These are phyloP conservation scores for Aaosphaeria arxii DNA, from an alignment of 2,329 filamentous ascomycete species.

Conservation along the genomic window DNA sequence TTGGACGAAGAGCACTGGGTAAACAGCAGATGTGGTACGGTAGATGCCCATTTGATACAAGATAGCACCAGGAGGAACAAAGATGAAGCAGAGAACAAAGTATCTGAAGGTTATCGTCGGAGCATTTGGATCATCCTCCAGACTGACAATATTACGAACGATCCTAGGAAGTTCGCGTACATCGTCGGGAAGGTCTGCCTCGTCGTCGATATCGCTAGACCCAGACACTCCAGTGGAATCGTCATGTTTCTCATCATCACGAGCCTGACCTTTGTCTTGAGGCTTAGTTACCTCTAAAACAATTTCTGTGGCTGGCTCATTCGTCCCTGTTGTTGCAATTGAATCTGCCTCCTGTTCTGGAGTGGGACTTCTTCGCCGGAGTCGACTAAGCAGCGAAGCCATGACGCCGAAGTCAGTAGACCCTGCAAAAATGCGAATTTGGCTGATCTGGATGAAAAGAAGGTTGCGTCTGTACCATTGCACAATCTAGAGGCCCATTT, in stretches of 20 bases:
- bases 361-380: too few relatives aligned
- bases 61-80: slow-evolving; percentile 57
- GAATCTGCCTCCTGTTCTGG: too few relatives aligned
- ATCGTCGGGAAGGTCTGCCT: slow-evolving; percentile 34
- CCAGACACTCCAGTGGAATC: neutral
- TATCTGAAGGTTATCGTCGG: slow-evolving; percentile 61
- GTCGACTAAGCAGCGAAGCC: too few relatives aligned
- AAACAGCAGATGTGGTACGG: slow-evolving; percentile 57
- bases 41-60: slow-evolving; percentile 56
- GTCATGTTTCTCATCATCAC: slow-evolving; percentile 1
- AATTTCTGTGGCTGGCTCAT: neutral
- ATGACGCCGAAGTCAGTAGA: too few relatives aligned
- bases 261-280: neutral
- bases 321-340: neutral
- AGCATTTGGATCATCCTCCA: slow-evolving; percentile 55
- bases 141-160: slow-evolving; percentile 56
- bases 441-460: too few relatives aligned
- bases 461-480: too few relatives aligned
- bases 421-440: too few relatives aligned
- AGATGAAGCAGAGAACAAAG: slow-evolving; percentile 54
- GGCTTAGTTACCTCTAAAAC: neutral
- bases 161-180: slow-evolving; percentile 54
- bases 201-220: slow-evolving; percentile 1
- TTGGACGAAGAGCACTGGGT: slow-evolving; percentile 36
- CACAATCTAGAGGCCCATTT: too few relatives aligned